Evolutionary conservation across 805 yeast species (phyloP).

Genomic region (Metschnikowia orientalis): DNA sequence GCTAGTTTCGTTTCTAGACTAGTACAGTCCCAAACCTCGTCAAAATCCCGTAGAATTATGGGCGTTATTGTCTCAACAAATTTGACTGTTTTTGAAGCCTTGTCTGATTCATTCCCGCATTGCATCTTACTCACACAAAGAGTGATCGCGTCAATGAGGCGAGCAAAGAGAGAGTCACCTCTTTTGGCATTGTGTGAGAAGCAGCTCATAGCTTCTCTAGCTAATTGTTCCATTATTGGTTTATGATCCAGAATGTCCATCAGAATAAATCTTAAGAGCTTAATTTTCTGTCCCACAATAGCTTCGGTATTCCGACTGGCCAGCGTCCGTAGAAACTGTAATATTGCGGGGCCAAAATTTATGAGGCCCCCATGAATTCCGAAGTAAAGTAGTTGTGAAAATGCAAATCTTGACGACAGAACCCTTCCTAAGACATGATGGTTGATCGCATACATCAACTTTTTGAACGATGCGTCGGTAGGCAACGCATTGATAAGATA

Average conservation of each 20-base stretch:
- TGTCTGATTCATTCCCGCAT: too few species aligned
- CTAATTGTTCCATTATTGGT: slow-evolving; percentile 1
- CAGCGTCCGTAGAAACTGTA: not conserved
- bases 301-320: slow-evolving; percentile 2
- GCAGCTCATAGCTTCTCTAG: too few species aligned
- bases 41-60: not conserved
- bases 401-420: slow-evolving; percentile 6
- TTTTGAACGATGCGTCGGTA: slow-evolving; percentile 6
- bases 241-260: not conserved
- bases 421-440: slow-evolving; percentile 10
- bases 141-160: not conserved
- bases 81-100: too few species aligned
- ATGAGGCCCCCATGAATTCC: slow-evolving; percentile 6
- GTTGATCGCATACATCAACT: slow-evolving; percentile 10
- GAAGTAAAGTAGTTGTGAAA: slow-evolving; percentile 4
- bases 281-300: slow-evolving; percentile 7
- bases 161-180: slow-evolving; percentile 24
- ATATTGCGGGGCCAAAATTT: not conserved
- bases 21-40: slow-evolving; percentile 1
- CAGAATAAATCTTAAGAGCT: slow-evolving; percentile 1
- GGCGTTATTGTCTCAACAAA: slow-evolving; percentile 3
- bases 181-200: slow-evolving; percentile 2
- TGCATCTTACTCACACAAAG: too few species aligned
- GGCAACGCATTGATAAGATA: slow-evolving; percentile 5
- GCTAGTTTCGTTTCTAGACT: slow-evolving; percentile 3